Evolutionary conservation across 257 asterid species (phyloP), one percentile per base, ranked within the genome.

Genomic region (Sherardia arvensis): DNA sequence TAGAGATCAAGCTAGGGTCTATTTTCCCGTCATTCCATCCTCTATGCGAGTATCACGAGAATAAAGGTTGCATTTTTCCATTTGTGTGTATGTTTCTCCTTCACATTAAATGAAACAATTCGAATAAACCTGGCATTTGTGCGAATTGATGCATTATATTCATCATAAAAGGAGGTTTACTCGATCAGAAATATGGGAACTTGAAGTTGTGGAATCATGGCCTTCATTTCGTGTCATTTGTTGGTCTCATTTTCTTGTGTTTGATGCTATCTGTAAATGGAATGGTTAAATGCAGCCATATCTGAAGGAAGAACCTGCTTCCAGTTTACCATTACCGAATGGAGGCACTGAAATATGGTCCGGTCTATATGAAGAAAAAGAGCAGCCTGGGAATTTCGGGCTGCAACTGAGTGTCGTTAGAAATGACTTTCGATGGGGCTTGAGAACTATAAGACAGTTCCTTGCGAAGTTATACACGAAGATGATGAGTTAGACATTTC

Each of bases 371-470:
- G 76, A 53, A 70, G 69, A 49, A 61, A 48, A 64, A 26, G 73
- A 40, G 45, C 59, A 64, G 20, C 71, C 34, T 12, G 18, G 58
- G 4, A 33, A 27, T 5, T 15, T 27, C 5, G 29, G 34, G 14
- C 15, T 23, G 59, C 58, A 69, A 17, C 58, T 62, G 18, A 29
- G 29, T 54, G 68, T 80, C n/a, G 23, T 74, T 69, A 68, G 69
- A 55, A 67, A 54, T 12, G 80, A 80, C 54, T 18, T 78, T 58
- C 77, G 74, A 47, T 81, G 98, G 95, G 87, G 95, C 57, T 77
- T 76, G 76, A 76, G 76, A 74, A 73, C 84, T 3, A 69, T 91
- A 38, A 74, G 70, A 73, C 83, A 83, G 53, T 71, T 91, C 71
- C 82, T 88, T 33, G 70, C 77, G 29, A 74, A 60, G 64, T 10